phyloP scores from a whole-genome alignment of 1,139 yeast species.

The Pichia norvegensis region DNA sequence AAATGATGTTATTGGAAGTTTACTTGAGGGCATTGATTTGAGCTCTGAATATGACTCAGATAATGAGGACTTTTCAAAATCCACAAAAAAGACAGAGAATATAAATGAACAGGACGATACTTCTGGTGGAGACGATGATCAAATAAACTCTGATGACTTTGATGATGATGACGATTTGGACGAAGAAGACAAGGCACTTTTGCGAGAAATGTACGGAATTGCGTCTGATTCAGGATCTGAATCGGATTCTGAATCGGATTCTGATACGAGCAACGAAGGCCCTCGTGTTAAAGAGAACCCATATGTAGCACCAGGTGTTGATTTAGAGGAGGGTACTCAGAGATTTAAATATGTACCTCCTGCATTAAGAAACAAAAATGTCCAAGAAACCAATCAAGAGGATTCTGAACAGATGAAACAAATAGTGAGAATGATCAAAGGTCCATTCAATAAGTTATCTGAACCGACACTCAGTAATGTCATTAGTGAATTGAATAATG shows the following conservation, averaged over 20 bases:
- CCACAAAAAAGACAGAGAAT: not conserved
- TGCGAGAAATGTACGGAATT: slow-evolving; percentile 32
- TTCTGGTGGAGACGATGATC: slow-evolving; percentile 14
- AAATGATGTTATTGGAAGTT: slow-evolving; percentile 28
- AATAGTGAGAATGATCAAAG: slow-evolving; percentile 59
- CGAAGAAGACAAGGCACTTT: slow-evolving; percentile 38
- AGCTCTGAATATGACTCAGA: slow-evolving; percentile 12
- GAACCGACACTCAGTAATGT: slow-evolving; percentile 74
- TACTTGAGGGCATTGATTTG: slow-evolving; percentile 44
- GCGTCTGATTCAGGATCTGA: slow-evolving; percentile 28
- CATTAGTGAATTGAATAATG: slow-evolving; percentile 55
- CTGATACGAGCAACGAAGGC: slow-evolving; percentile 12
- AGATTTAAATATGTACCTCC: slow-evolving; percentile 66
- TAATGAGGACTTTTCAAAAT: not conserved
- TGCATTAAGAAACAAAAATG: slow-evolving; percentile 51
- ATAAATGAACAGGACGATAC: not conserved
- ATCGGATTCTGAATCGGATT: slow-evolving; percentile 16
- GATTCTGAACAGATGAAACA: slow-evolving; percentile 43
- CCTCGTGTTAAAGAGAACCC: slow-evolving; percentile 62
- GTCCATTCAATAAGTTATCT: slow-evolving; percentile 76
- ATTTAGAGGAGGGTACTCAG: slow-evolving; percentile 16
- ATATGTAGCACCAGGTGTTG: slow-evolving; percentile 61
- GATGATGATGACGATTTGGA: slow-evolving; percentile 38
- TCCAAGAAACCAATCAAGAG: slow-evolving; percentile 26
- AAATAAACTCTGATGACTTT: slow-evolving; percentile 37